Conservation (phyloP, 2,329 filamentous ascomycete species). For the Fusarium sambucinum region DNA sequence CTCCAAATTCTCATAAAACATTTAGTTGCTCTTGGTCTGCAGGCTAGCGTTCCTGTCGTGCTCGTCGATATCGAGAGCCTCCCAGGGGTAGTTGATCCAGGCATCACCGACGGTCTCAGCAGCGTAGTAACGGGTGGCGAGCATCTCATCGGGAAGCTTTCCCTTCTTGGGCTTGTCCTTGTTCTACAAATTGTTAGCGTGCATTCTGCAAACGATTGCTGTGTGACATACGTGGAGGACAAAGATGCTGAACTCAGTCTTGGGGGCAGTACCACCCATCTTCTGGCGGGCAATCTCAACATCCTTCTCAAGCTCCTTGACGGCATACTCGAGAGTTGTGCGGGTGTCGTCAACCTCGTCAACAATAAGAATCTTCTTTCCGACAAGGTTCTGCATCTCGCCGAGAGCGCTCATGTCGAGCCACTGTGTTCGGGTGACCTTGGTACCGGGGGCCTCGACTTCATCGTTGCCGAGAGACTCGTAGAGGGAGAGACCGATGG, state of each 20-base stretch:
- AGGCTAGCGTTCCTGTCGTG: slow-evolving; percentile 79
- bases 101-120: slow-evolving; percentile 90
- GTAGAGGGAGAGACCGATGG: slow-evolving; percentile 97
- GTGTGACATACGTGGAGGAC: slow-evolving; percentile 82
- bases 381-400: slow-evolving; percentile 69
- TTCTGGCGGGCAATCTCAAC: slow-evolving; percentile 83
- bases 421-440: slow-evolving; percentile 98
- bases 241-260: slow-evolving; percentile 93
- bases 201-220: too few species aligned
- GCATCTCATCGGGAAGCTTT: slow-evolving; percentile 80
- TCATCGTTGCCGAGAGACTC: slow-evolving; percentile 77
- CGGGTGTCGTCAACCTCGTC: slow-evolving; percentile 89
- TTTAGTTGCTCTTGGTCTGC: slow-evolving; percentile 51
- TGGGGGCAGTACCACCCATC: slow-evolving; percentile 71
- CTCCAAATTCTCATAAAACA: slow-evolving; percentile 35
- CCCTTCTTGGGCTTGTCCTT: slow-evolving; percentile 99
- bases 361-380: slow-evolving; percentile 49
- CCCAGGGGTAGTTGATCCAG: slow-evolving; percentile 99
- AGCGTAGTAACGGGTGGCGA: slow-evolving; percentile 82
- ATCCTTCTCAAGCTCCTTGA: slow-evolving; percentile 94
- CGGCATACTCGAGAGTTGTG: slow-evolving; percentile 93
- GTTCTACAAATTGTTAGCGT: slow-evolving; percentile 71
- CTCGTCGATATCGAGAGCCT: slow-evolving; percentile 92
- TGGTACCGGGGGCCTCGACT: slow-evolving; percentile 82
- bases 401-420: slow-evolving; percentile 86